Percentiles rank a stretch among this genome's conserved stretches.
phyloP scores from a whole-genome alignment of 306 rosid genomes.

The Pueraria montana region DNA sequence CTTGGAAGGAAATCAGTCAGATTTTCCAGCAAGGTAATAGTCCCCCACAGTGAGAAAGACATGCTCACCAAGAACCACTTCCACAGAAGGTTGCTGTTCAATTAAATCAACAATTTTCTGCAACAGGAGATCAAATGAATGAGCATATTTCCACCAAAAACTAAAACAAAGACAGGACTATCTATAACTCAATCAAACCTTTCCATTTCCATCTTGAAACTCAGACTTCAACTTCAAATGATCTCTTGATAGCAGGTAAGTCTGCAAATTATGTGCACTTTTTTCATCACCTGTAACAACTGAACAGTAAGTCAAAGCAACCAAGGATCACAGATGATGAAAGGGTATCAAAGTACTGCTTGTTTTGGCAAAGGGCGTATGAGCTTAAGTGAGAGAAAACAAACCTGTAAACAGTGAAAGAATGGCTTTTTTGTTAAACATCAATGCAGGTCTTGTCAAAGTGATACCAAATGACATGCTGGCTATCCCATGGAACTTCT shows the following conservation, averaged over 20 bases:
- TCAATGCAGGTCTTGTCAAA: constrained; percentile 72
- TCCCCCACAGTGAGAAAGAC: constrained; percentile 78
- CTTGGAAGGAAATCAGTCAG: constrained; percentile 30
- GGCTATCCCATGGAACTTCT: constrained; percentile 82
- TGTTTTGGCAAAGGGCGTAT: not conserved
- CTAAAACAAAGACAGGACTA: not conserved
- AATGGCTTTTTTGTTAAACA: constrained; percentile 61
- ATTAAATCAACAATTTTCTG: constrained; percentile 71
- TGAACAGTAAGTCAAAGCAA: constrained; percentile 24
- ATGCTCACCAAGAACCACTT: constrained; percentile 69
- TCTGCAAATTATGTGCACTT: constrained; percentile 58
- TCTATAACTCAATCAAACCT: constrained; percentile 61
- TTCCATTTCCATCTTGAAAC: constrained; percentile 79
- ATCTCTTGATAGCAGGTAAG: constrained; percentile 79
- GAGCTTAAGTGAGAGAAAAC: constrained; percentile 15
- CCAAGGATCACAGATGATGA: constrained; percentile 7
- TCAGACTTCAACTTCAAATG: constrained; percentile 73
- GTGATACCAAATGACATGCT: constrained; percentile 79
- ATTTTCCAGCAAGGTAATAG: constrained; percentile 45
- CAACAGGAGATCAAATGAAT: constrained; percentile 31
- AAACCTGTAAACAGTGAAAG: constrained; percentile 66
- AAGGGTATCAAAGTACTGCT: not conserved
- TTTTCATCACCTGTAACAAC: constrained; percentile 68
- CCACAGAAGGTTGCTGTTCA: constrained; percentile 65
- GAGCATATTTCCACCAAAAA: not conserved